These are phyloP conservation scores for Azolla pinnata DNA, from an alignment of 75 land plant species.

Conservation along the genomic window DNA sequence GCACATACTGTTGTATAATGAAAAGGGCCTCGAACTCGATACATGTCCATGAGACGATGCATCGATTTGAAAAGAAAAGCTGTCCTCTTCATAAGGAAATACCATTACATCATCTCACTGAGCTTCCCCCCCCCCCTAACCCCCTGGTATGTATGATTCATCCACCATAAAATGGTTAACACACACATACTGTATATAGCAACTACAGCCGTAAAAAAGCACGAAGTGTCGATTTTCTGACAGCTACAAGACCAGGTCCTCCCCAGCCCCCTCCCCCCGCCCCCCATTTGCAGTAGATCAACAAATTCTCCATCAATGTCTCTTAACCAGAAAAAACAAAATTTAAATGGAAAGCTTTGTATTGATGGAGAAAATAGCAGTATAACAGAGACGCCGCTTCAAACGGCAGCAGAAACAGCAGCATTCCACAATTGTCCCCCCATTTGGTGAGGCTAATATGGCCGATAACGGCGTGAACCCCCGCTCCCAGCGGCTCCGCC, in stretches of 20 bases:
- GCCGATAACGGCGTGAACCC: conserved; percentile 22
- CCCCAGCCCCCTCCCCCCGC: not conserved
- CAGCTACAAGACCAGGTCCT: no score
- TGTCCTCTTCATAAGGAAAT: not conserved
- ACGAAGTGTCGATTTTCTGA: no score
- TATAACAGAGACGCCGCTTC: not conserved
- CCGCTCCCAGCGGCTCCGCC: conserved; percentile 14
- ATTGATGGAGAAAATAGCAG: not conserved
- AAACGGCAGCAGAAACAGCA: not conserved
- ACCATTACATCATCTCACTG: not conserved
- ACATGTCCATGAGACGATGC: not conserved
- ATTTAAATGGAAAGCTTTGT: not conserved
- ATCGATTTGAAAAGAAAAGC: not conserved
- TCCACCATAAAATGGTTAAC: no score
- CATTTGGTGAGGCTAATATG: conserved; percentile 8
- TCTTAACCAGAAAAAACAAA: not conserved
- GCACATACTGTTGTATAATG: no score
- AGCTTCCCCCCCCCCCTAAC: not conserved
- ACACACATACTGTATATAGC: no score
- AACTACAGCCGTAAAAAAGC: no score
- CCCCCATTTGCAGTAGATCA: not conserved
- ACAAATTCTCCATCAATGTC: not conserved
- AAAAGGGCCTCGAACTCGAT: no score
- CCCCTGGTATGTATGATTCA: no score
- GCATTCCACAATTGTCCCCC: not conserved